Evolutionary conservation across 441 rosid genomes (phyloP), one percentile per base, ranked within the genome.

Genomic region (Omphalea diandra): DNA sequence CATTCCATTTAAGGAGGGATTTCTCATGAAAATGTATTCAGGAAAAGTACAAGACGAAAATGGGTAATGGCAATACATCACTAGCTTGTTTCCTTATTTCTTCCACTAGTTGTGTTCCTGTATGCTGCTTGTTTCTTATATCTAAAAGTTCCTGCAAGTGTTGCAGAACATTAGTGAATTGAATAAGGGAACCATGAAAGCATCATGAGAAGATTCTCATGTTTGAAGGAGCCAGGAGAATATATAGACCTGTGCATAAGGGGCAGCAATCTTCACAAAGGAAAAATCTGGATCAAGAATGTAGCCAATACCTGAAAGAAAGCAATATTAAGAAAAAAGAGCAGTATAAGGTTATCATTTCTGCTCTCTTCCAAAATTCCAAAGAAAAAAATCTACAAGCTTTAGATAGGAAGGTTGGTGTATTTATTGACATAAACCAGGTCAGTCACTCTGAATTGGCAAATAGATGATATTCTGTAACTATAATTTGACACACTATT

Each of bases 31-130:
- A 38, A 17, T 47, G 35, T 3, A 66, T 61, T 20, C 40, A 24
- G 55, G 40, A 38, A 20, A 57, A 64, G 36, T n/a, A 67, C 60
- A 67, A 26, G 55, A 44, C 35, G 15, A 29, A 6, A 3, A 44
- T 14, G 27, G 9, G 71, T 29, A 14, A 68, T 60, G 36, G 61
- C 47, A 62, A 61, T 91, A 91, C 98, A 83, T 94, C 89, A n/a
- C 87, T 87, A 0, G 98, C 98, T 66, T 88, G 97, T 83, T 88
- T 94, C 82, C 91, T 83, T 71, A 94, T 83, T 74, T 88, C 80
- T 68, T 86, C 77, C 68, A 94, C 98, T 7, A 94, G 81, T 69
- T 78, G 88, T 15, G 90, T 82, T 69, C 97, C 97, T 0, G 79
- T 52, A 24, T 50, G 84, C 60, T 65, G 90, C 69, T 69, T 71